Conservation (phyloP, 805 yeast genomes). For the Saturnispora zaruensis region DNA sequence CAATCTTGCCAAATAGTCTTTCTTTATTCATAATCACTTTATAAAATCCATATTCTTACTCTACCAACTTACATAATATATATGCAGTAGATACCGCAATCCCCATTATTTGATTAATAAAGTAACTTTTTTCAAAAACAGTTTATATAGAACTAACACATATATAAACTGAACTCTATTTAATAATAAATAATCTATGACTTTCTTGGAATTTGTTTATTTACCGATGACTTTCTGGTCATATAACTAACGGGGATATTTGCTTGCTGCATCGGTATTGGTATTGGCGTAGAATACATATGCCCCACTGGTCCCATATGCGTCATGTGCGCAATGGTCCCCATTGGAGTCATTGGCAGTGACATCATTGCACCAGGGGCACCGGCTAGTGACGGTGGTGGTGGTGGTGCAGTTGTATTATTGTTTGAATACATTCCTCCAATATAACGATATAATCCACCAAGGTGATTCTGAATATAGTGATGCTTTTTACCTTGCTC, state of each 20-base stretch:
- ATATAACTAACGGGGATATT: background rate
- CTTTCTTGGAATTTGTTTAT: background rate
- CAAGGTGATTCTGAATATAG: slow-evolving; percentile 29
- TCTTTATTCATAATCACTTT: background rate
- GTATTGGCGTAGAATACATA: background rate
- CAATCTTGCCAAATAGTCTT: background rate
- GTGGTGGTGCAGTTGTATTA: slow-evolving; percentile 7
- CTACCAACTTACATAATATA: background rate
- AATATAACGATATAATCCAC: slow-evolving; percentile 21
- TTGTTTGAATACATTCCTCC: slow-evolving; percentile 14
- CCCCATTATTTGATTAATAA: background rate
- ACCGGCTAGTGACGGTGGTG: background rate
- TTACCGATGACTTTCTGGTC: background rate
- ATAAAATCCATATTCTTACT: background rate
- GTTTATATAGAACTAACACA: background rate
- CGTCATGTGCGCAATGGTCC: background rate
- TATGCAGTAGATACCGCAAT: too few relatives aligned
- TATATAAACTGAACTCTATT: background rate
- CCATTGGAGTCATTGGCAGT: slow-evolving; percentile 6
- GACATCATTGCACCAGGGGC: background rate
- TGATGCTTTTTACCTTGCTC: slow-evolving; percentile 28
- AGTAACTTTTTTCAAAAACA: background rate
- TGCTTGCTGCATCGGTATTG: background rate
- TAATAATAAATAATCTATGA: background rate
- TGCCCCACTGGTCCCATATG: background rate